Percentiles rank a stretch among this genome's conserved stretches.
Conservation (phyloP, 805 yeast species). For the Crinitomyces ghanaensis region DNA sequence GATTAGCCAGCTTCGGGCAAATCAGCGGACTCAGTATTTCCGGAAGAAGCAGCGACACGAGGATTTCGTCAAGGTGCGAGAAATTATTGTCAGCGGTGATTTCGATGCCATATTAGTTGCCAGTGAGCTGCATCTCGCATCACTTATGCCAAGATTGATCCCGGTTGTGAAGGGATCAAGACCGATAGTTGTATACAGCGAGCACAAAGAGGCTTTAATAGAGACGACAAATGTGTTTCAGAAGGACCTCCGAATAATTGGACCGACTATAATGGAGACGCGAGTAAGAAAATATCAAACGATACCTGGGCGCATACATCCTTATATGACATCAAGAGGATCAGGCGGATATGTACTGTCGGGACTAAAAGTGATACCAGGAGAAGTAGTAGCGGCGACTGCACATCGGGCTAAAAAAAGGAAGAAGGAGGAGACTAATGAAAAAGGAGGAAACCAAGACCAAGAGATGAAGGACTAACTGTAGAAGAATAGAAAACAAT, state of each 20-base stretch:
- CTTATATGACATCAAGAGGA: constrained; percentile 85
- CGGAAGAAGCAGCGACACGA: constrained; percentile 49
- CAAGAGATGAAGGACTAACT: neutral
- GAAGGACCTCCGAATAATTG: constrained; percentile 58
- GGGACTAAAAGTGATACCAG: constrained; percentile 74
- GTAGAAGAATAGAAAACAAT: constrained; percentile 3
- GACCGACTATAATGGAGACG: constrained; percentile 74
- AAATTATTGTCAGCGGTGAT: constrained; percentile 37
- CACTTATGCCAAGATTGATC: constrained; percentile 50
- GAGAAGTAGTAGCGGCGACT: constrained; percentile 51
- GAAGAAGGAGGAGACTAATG: constrained; percentile 11
- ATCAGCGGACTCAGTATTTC: constrained; percentile 53
- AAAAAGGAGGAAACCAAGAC: too few species aligned
- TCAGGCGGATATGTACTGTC: constrained; percentile 81
- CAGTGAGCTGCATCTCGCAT: constrained; percentile 57
- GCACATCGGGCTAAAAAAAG: constrained; percentile 32
- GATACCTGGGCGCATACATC: constrained; percentile 88
- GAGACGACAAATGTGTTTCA: constrained; percentile 61
- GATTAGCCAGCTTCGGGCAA: constrained; percentile 42
- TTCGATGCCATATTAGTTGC: constrained; percentile 72
- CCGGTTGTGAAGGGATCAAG: constrained; percentile 72
- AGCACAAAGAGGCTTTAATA: constrained; percentile 67
- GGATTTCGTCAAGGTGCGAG: constrained; percentile 26
- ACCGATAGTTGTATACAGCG: constrained; percentile 73
- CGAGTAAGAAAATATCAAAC: constrained; percentile 84